Evolutionary conservation across 2,329 filamentous ascomycete genomes (phyloP), one percentile per base, ranked within the genome.

Genomic region (Polytolypa hystricis): DNA sequence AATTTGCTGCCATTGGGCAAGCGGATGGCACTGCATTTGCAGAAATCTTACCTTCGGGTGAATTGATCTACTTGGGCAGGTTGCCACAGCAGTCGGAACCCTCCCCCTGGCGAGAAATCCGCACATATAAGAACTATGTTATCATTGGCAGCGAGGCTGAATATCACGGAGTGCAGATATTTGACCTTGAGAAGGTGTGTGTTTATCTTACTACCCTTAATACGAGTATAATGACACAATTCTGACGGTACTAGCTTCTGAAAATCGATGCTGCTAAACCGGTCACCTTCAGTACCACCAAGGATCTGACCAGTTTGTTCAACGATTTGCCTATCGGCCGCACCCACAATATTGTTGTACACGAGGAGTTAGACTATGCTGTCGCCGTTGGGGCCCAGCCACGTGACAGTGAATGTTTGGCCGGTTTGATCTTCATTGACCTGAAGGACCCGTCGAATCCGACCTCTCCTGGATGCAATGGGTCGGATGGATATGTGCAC

Each of bases 101-200:
- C 12, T 30, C 27, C n/a, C 8, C 8, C 12, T 30, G 27, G 27
- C 9, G 27, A 9, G 27, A 30, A 30, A 30, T 30, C 4, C 27
- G 27, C 12, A 30, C 27, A 30, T 30, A 30, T 14, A 30, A 30
- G 12, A 30, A 30, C 27, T 30, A 30, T 30, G 27, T 30, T 15
- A 30, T 30, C 27, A 30, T 30, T 30, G 27, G 27, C 27, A 30
- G 27, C 16, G 27, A 30, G 12, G 27, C 27, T 14, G 27, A 14
- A 11, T n/a, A 30, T 14, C 27, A 30, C 12, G 27, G 27, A 8
- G 27, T 30, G 3, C 27, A 30, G 27, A 30, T 30, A 10, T 30
- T 30, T 30, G 27, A 30, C 27, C 8, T 30, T n/a, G 12, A 9
- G 12, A 30, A 30, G 12, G 27, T 30, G 1, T 8, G 27, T 30